phyloP scores from a whole-genome alignment of 495 filamentous ascomycete species.

The Penicillium cinerascens region DNA sequence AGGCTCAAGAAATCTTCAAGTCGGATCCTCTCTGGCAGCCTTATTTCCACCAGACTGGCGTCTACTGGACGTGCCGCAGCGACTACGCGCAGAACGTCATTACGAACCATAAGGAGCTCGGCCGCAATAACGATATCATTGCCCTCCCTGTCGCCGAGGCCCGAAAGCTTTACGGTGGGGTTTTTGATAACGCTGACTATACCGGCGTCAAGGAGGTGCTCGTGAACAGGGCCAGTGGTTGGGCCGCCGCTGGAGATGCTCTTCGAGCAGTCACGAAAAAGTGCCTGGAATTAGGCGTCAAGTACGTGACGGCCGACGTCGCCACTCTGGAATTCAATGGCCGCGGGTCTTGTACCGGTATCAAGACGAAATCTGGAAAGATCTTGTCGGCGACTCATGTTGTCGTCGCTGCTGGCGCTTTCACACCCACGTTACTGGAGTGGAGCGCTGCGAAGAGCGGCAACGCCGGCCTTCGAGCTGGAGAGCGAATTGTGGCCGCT shows the following conservation, averaged over 20 bases:
- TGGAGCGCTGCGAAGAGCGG: slow-evolving; percentile 43
- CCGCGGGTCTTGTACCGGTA: slow-evolving; percentile 44
- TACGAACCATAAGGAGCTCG: slow-evolving; percentile 48
- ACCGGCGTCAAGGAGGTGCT: slow-evolving; percentile 45
- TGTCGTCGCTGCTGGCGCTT: slow-evolving; percentile 56
- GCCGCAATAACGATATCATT: slow-evolving; percentile 35
- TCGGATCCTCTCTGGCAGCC: slow-evolving; percentile 49
- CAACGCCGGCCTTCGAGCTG: slow-evolving; percentile 44
- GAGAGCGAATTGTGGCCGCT: slow-evolving; percentile 51
- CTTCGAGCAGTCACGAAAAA: slow-evolving; percentile 42
- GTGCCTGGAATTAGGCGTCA: slow-evolving; percentile 50
- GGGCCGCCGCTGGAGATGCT: slow-evolving; percentile 57
- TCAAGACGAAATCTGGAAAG: slow-evolving; percentile 40
- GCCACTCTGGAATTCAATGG: slow-evolving; percentile 39
- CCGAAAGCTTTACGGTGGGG: slow-evolving; percentile 40
- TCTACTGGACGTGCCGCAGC: slow-evolving; percentile 44
- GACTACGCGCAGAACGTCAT: slow-evolving; percentile 45
- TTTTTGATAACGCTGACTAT: slow-evolving; percentile 54
- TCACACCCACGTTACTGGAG: slow-evolving; percentile 57
- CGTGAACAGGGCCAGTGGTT: slow-evolving; percentile 55
- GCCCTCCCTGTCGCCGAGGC: slow-evolving; percentile 43
- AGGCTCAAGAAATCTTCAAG: slow-evolving; percentile 53
- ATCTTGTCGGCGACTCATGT: slow-evolving; percentile 40
- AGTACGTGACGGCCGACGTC: slow-evolving; percentile 47
- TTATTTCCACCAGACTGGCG: slow-evolving; percentile 56